phyloP scores from a whole-genome alignment of 805 yeast genomes.

The Lachancea thermotolerans region DNA sequence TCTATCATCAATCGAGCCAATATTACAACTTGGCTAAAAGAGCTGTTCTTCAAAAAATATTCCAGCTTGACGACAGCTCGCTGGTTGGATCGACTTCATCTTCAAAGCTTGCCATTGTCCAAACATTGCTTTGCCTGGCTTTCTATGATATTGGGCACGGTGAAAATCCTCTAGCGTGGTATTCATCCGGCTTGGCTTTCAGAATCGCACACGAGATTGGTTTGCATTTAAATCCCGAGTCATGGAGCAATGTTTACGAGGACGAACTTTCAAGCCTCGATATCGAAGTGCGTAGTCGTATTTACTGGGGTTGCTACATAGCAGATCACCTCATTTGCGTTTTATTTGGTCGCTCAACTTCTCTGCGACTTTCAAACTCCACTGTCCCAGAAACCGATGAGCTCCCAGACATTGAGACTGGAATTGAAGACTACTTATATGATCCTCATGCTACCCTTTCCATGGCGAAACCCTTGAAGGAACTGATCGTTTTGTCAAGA shows the following conservation, averaged over 20 bases:
- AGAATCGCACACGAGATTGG: slow-evolving; percentile 57
- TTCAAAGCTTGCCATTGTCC: slow-evolving; percentile 45
- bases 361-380: slow-evolving; percentile 46
- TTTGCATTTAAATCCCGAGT: slow-evolving; percentile 49
- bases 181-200: slow-evolving; percentile 50
- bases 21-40: slow-evolving; percentile 43
- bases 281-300: slow-evolving; percentile 47
- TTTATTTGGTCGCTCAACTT: slow-evolving; percentile 48
- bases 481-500: slow-evolving; percentile 35
- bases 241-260: slow-evolving; percentile 40
- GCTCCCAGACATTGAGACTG: slow-evolving; percentile 47
- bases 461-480: slow-evolving; percentile 30
- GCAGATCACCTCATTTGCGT: slow-evolving; percentile 54
- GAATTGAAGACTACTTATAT: slow-evolving; percentile 49
- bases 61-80: slow-evolving; percentile 22
- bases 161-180: slow-evolving; percentile 52
- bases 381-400: slow-evolving; percentile 50
- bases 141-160: slow-evolving; percentile 54
- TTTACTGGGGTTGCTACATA: slow-evolving; percentile 56
- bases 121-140: slow-evolving; percentile 46
- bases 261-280: slow-evolving; percentile 39
- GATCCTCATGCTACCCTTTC: slow-evolving; percentile 20
- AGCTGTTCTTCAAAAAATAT: slow-evolving; percentile 35
- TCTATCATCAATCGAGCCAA: slow-evolving; percentile 34
- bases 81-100: slow-evolving; percentile 30